A percentile compares a stretch with the other conserved stretches of the same genome.
phyloP scores from a whole-genome alignment of 2,329 filamentous ascomycete species.

The Aspergillus niger region DNA sequence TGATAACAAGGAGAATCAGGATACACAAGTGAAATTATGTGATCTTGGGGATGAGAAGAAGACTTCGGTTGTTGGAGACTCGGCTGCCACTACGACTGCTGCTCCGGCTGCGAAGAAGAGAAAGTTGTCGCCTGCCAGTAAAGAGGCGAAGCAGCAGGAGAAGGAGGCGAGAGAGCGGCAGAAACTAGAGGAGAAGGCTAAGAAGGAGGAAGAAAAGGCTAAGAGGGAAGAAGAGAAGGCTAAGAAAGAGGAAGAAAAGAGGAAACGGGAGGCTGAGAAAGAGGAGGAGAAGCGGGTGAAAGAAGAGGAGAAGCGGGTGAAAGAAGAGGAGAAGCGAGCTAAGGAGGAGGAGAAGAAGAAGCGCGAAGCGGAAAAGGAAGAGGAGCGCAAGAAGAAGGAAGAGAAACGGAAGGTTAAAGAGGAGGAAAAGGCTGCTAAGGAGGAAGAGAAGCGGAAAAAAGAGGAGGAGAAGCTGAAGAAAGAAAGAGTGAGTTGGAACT shows the following conservation, averaged over 20 bases:
- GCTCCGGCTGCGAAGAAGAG: conserved; percentile 32
- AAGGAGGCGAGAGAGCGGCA: conserved; percentile 31
- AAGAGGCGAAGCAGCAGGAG: conserved; percentile 28
- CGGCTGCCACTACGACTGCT: conserved; percentile 2
- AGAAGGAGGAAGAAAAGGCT: conserved; percentile 27
- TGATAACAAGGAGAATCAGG: conserved; percentile 15
- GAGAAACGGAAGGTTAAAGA: conserved; percentile 47
- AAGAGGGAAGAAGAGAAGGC: conserved; percentile 51
- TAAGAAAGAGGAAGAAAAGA: conserved; percentile 50
- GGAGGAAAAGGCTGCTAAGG: conserved; percentile 43
- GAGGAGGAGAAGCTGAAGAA: conserved; percentile 49
- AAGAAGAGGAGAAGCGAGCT: conserved; percentile 41
- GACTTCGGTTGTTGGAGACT: background rate
- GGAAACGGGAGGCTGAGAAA: conserved; percentile 33
- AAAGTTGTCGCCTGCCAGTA: conserved; percentile 35
- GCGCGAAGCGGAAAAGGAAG: conserved; percentile 47
- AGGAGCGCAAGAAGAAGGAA: conserved; percentile 47
- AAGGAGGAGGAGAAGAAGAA: conserved; percentile 52
- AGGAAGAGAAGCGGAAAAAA: conserved; percentile 45
- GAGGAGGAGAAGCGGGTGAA: conserved; percentile 35
- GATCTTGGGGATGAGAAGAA: conserved; percentile 1
- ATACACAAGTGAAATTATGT: background rate
- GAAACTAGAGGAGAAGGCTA: conserved; percentile 23
- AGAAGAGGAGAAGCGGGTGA: conserved; percentile 38
- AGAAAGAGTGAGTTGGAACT: conserved; percentile 41